phyloP scores from a whole-genome alignment of 2,329 filamentous ascomycete species.

The Byssochlamys sp. region DNA sequence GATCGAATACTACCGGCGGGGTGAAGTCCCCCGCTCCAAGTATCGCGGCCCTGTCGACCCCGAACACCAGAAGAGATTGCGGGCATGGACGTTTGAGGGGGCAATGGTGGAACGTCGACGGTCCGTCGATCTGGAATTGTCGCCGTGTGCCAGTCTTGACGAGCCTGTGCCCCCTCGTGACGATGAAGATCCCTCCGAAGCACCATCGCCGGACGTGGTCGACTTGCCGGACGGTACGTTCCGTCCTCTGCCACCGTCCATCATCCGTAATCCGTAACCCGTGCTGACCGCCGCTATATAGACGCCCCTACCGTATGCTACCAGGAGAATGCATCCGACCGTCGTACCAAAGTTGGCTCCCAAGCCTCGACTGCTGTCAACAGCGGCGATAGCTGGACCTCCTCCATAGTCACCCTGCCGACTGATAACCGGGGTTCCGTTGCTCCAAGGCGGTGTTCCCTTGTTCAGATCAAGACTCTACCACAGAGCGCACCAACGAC shows the following conservation, averaged over 20 bases:
- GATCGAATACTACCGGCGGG: conserved; percentile 40
- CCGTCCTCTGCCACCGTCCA: neutral
- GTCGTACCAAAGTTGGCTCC: conserved; percentile 21
- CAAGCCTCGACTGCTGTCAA: conserved; percentile 29
- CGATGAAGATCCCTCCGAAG: conserved; percentile 12
- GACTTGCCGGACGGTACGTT: conserved; percentile 13
- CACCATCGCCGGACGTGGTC: conserved; percentile 4
- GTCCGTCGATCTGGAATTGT: conserved; percentile 28
- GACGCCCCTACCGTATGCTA: conserved; percentile 13
- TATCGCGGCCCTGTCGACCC: conserved; percentile 40
- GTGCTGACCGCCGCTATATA: conserved; percentile 3
- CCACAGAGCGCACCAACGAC: conserved; percentile 22
- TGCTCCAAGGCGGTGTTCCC: conserved; percentile 14
- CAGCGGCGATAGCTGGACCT: conserved; percentile 23
- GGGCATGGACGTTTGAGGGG: conserved; percentile 35
- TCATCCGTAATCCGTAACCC: neutral
- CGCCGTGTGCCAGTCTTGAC: conserved; percentile 24
- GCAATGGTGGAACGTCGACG: conserved; percentile 26
- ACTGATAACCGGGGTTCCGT: conserved; percentile 16
- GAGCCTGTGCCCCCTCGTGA: conserved; percentile 5
- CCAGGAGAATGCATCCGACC: conserved; percentile 15
- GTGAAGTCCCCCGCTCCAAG: conserved; percentile 40
- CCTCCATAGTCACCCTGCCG: conserved; percentile 27
- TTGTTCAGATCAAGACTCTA: conserved; percentile 21
- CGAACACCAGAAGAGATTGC: conserved; percentile 34